Evolutionary conservation across 352 stramenopile species (phyloP).

Genomic region (Globisporangium camurandrum): DNA sequence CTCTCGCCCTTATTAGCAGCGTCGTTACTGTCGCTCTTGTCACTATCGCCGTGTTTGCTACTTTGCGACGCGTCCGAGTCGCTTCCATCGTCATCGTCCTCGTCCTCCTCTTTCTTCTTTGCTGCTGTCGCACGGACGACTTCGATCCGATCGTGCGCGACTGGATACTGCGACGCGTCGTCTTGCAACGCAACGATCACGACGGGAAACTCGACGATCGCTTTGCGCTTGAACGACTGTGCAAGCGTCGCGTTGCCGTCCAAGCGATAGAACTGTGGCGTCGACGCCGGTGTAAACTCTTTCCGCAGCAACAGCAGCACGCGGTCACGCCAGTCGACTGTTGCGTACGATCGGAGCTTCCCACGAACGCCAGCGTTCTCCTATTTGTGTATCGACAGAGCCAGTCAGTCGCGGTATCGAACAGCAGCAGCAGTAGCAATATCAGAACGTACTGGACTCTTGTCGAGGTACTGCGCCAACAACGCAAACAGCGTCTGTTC

Average conservation of each 20-base stretch:
- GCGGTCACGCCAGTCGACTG: slow-evolving; percentile 41
- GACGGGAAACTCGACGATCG: slow-evolving; percentile 73
- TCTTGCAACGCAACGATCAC: slow-evolving; percentile 42
- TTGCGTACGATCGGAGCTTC: slow-evolving; percentile 66
- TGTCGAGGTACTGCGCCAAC: slow-evolving; percentile 50
- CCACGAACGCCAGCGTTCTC: slow-evolving; percentile 59
- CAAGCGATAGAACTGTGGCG: slow-evolving; percentile 67
- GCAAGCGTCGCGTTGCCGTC: slow-evolving; percentile 52
- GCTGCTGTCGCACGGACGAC: too few species aligned
- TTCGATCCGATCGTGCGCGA: slow-evolving; percentile 68
- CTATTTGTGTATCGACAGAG: slow-evolving; percentile 17
- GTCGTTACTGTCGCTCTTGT: background rate
- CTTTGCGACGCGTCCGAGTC: background rate
- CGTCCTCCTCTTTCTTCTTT: slow-evolving; percentile 3
- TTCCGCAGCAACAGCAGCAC: slow-evolving; percentile 63
- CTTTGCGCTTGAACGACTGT: slow-evolving; percentile 72
- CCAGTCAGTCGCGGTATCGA: background rate
- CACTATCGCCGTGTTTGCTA: background rate
- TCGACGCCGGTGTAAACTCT: slow-evolving; percentile 62
- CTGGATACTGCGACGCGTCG: slow-evolving; percentile 43
- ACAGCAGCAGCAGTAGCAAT: background rate
- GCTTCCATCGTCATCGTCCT: slow-evolving; percentile 3
- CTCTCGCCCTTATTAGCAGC: too few species aligned
- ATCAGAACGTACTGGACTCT: slow-evolving; percentile 38
- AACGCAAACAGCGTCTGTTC: slow-evolving; percentile 43